These are phyloP conservation scores for Eimeria acervulina DNA, from an alignment of 169 alveolate genomes.

Conservation along the genomic window DNA sequence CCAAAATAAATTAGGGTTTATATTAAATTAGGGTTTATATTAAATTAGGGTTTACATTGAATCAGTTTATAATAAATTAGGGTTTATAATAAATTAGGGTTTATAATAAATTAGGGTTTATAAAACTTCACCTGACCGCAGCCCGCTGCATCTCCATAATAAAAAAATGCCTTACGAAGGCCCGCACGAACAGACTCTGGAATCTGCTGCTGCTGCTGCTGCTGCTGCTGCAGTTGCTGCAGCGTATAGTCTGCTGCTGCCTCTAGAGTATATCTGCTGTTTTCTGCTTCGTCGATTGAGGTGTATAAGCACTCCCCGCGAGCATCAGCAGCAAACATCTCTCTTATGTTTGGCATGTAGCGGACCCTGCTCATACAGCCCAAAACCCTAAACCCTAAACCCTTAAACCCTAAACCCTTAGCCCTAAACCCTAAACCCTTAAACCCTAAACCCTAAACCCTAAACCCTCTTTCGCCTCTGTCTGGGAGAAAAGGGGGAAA, in stretches of 20 bases:
- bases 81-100: not conserved
- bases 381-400: not conserved
- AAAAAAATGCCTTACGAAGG: not conserved
- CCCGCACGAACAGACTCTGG: not conserved
- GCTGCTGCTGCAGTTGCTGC: not conserved
- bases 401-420: not conserved
- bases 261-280: conserved; percentile 1
- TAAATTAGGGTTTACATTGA: too few relatives aligned
- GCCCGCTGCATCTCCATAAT: conserved; percentile 33
- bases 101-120: not conserved
- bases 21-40: too few relatives aligned
- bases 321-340: conserved; percentile 44
- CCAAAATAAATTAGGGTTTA: too few relatives aligned
- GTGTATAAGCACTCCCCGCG: conserved; percentile 56
- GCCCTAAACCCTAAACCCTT: not conserved
- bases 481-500: too few relatives aligned
- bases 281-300: not conserved
- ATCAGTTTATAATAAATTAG: not conserved
- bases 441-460: not conserved
- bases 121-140: conserved; percentile 16
- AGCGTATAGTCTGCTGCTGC: conserved; percentile 49
- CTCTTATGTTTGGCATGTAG: conserved; percentile 14
- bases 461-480: too few relatives aligned
- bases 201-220: not conserved
- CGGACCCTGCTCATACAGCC: conserved; percentile 20